Evolutionary conservation across 2,329 filamentous ascomycete species (phyloP).

Genomic region (Rachicladosporium sp.): DNA sequence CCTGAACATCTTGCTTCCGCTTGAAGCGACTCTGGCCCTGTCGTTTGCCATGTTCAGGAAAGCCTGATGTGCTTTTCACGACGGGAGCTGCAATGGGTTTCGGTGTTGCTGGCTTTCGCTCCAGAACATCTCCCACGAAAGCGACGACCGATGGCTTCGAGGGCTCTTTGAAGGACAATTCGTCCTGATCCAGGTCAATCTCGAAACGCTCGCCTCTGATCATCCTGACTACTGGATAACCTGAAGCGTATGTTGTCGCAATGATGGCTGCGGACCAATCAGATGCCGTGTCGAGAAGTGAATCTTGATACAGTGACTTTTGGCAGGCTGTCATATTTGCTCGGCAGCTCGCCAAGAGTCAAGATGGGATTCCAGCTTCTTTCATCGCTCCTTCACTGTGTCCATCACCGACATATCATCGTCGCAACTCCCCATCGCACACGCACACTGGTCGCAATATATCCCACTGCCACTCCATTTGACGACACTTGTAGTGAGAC

Average conservation of each 20-base stretch:
- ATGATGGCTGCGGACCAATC: not conserved
- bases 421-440: too few species aligned
- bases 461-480: too few species aligned
- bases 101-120: slow-evolving; percentile 49
- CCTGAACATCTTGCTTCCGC: slow-evolving; percentile 36
- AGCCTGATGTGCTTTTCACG: slow-evolving; percentile 50
- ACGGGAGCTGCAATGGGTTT: slow-evolving; percentile 53
- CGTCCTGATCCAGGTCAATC: slow-evolving; percentile 37
- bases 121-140: slow-evolving; percentile 65
- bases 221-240: slow-evolving; percentile 8
- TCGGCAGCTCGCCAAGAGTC: too few species aligned
- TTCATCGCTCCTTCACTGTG: too few species aligned
- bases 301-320: too few species aligned
- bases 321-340: too few species aligned
- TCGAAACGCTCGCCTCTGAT: slow-evolving; percentile 49
- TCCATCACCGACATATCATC: too few species aligned
- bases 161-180: slow-evolving; percentile 7
- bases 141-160: slow-evolving; percentile 18
- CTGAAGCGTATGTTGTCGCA: not conserved
- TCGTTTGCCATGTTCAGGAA: slow-evolving; percentile 79
- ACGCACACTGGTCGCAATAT: too few species aligned
- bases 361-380: too few species aligned
- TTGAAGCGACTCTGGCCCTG: slow-evolving; percentile 66
- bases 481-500: too few species aligned
- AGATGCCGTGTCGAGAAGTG: not conserved